phyloP scores from a whole-genome alignment of 2,329 filamentous ascomycete genomes.

The Hypoxylon sp. region DNA sequence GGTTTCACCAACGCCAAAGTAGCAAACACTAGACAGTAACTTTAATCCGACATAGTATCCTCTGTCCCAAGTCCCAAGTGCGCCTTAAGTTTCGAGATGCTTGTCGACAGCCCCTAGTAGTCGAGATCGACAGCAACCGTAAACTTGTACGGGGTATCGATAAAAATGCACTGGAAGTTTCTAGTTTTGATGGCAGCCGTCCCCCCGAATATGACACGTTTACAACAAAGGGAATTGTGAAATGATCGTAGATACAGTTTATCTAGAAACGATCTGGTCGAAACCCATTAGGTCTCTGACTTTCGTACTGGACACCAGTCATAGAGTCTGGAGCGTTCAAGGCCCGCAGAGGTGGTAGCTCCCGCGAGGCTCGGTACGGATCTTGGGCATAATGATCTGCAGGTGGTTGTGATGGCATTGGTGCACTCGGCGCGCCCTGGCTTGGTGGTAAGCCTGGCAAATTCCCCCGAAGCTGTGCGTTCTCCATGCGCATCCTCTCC shows the following conservation, averaged over 20 bases:
- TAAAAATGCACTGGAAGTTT: conserved; percentile 37
- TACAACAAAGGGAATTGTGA: conserved; percentile 37
- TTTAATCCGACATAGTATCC: conserved; percentile 37
- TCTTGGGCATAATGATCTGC: conserved; percentile 53
- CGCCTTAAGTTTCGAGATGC: conserved; percentile 37
- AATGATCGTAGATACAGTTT: conserved; percentile 28
- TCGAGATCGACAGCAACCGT: conserved; percentile 28
- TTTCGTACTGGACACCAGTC: conserved; percentile 76
- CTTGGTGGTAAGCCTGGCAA: conserved; percentile 46
- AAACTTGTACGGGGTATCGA: conserved; percentile 42
- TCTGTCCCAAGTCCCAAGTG: conserved; percentile 34
- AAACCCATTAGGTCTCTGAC: conserved; percentile 64
- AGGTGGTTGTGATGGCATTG: conserved; percentile 49
- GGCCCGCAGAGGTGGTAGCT: conserved; percentile 71
- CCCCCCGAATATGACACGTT: conserved; percentile 31
- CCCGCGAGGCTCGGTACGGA: conserved; percentile 56
- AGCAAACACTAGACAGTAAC: conserved; percentile 38
- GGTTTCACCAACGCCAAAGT: conserved; percentile 38
- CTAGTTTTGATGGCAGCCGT: conserved; percentile 39
- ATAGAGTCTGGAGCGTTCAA: conserved; percentile 71
- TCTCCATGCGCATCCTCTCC: conserved; percentile 63
- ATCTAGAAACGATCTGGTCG: conserved; percentile 57
- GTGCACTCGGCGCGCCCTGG: conserved; percentile 47
- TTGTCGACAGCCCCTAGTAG: conserved; percentile 23
- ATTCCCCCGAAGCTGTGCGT: conserved; percentile 62